Percentiles rank a stretch among this genome's conserved stretches.
Conservation (phyloP, 495 filamentous ascomycete species). For the Tuber borchii region DNA sequence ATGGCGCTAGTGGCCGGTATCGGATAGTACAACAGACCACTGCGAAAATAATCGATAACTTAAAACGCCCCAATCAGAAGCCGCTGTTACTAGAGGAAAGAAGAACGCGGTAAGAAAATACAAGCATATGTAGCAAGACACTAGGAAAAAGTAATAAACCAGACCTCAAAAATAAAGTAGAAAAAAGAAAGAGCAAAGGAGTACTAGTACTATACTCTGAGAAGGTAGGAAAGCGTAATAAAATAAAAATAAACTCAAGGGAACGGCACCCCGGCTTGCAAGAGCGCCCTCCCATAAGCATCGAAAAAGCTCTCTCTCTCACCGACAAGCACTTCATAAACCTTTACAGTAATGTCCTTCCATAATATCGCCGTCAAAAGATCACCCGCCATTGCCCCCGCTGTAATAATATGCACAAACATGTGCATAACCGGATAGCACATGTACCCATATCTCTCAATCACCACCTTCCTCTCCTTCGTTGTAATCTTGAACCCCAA, state of each 20-base stretch:
- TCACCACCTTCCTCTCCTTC: background rate
- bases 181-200: background rate
- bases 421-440: background rate
- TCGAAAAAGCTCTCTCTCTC: constrained; percentile 14
- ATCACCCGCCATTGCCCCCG: background rate
- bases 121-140: background rate
- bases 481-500: constrained; percentile 13
- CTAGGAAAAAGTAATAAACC: background rate
- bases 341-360: background rate
- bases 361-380: constrained; percentile 9
- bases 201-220: no score
- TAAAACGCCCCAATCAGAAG: background rate
- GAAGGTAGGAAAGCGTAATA: background rate
- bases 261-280: background rate
- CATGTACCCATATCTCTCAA: constrained; percentile 8
- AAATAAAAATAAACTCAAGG: background rate
- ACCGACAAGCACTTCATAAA: constrained; percentile 19
- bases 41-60: background rate
- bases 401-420: background rate
- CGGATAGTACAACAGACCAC: background rate
- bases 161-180: background rate
- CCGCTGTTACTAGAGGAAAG: background rate
- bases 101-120: background rate
- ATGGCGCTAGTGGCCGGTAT: background rate
- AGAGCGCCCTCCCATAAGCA: background rate